Conservation (phyloP, 1,284 basidiomycete genomes). For the Cutaneotrichosporon dermatis region DNA sequence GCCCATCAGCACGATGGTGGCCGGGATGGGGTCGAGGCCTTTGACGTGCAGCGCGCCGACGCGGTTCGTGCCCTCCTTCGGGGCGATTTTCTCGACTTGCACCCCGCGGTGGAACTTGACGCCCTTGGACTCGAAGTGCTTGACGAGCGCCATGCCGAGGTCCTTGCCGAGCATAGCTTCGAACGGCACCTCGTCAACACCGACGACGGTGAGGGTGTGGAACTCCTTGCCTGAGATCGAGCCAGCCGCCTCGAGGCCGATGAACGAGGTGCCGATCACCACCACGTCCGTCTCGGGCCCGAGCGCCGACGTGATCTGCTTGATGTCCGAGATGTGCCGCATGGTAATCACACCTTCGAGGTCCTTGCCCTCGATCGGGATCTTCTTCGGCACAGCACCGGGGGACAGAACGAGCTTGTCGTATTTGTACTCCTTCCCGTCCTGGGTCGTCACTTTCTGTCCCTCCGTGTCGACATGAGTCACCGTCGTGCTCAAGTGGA, state of each 20-base stretch:
- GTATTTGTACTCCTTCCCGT: constrained; percentile 60
- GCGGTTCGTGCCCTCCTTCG: constrained; percentile 36
- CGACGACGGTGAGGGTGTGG: constrained; percentile 64
- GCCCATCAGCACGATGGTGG: constrained; percentile 81
- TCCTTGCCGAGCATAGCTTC: constrained; percentile 73
- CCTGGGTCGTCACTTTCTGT: constrained; percentile 61
- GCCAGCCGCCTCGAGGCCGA: constrained; percentile 84
- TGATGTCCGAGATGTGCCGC: constrained; percentile 66
- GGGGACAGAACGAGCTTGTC: constrained; percentile 69
- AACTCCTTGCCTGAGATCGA: constrained; percentile 71
- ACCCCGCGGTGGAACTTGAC: constrained; percentile 77
- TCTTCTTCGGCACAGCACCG: constrained; percentile 58
- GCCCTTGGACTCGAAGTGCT: constrained; percentile 74
- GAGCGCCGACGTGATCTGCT: constrained; percentile 61
- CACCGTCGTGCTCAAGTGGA: constrained; percentile 61
- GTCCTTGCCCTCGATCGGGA: constrained; percentile 74
- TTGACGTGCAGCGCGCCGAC: constrained; percentile 59
- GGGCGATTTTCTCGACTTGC: constrained; percentile 65
- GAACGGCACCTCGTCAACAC: constrained; percentile 80
- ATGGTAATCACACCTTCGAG: constrained; percentile 76
- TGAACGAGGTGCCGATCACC: constrained; percentile 86
- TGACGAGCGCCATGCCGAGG: constrained; percentile 73
- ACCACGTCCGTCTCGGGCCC: constrained; percentile 69
- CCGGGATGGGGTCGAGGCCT: constrained; percentile 61
- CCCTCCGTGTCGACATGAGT: constrained; percentile 61